Evolutionary conservation across 345 rosid species (phyloP), one percentile per base, ranked within the genome.

Genomic region (Lumnitzera littorea): DNA sequence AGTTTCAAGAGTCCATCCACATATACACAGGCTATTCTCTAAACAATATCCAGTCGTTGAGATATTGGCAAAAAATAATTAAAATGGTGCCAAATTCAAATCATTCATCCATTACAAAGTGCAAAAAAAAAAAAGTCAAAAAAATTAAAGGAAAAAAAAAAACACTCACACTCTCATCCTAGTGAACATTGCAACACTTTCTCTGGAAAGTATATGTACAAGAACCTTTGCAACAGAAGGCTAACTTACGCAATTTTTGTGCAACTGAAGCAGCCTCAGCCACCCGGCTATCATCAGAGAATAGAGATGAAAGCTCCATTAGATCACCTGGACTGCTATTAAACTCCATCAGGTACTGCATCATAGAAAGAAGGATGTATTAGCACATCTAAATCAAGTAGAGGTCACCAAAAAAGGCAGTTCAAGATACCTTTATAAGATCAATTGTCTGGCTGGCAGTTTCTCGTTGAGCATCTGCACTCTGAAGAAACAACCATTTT

Each of bases 211-310:
- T 27, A 27, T 50, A 62, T 55, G 14, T 49, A 15, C 48, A 52
- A 57, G 43, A 46, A 27, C 50, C 2, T n/a, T 23, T 56, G 53
- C 56, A 41, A 55, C 48, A 43, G 15, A 56, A 31, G 14, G 62
- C 41, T 52, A 65, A 73, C 83, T 82, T 84, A 95, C 96, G 82
- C 72, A 95, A 66, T 86, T 95, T 95, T 76, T 95, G 97, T 7
- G 99, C 97, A 68, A 95, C 83, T 63, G 99, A 86, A 36, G 97
- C 97, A 62, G 99, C 99, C 80, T 95, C 99, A 31, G 96, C 92
- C 70, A 95, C 97, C 58, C 99, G 99, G 74, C 91, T 86, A 66
- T 95, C 99, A 72, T 91, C 97, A 50, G 99, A 91, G 85, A 95
- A 95, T 69, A 95, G 76, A 72, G 99, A 84, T 23, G 99, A 95